Conservation (phyloP, 805 yeast species). For the Saturnispora saitoi region DNA sequence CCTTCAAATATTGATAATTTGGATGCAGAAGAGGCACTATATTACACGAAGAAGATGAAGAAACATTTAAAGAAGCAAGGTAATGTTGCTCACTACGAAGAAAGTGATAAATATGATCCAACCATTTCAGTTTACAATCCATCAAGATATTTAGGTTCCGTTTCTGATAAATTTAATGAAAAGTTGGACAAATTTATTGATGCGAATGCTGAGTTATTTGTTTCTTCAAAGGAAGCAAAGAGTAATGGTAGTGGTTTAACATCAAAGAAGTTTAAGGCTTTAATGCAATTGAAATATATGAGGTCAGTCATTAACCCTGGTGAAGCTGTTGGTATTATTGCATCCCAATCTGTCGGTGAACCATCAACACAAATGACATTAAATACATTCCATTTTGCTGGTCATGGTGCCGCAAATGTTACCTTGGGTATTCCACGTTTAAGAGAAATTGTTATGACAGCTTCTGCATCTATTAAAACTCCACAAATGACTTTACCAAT, state of each 20-base stretch:
- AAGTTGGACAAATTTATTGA: conserved; percentile 66
- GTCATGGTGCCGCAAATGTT: conserved; percentile 99
- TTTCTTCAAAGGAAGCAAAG: conserved; percentile 41
- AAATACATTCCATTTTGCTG: conserved; percentile 97
- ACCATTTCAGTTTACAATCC: conserved; percentile 81
- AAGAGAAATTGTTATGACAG: conserved; percentile 99
- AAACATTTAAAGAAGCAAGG: conserved; percentile 62
- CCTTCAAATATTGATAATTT: conserved; percentile 71
- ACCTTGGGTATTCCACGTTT: conserved; percentile 99
- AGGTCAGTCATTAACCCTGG: conserved; percentile 92
- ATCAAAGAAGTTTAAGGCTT: conserved; percentile 81
- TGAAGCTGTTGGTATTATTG: conserved; percentile 97
- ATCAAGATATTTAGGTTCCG: conserved; percentile 83
- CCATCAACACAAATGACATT: conserved; percentile 99
- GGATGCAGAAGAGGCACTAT: conserved; percentile 75
- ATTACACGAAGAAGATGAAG: conserved; percentile 73
- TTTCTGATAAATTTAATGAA: conserved; percentile 80
- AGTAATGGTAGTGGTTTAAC: conserved; percentile 40
- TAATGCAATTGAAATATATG: conserved; percentile 98
- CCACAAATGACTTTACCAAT: conserved; percentile 97
- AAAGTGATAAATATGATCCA: conserved; percentile 70
- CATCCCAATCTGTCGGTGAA: conserved; percentile 97
- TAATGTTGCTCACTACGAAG: conserved; percentile 54
- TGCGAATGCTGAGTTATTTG: conserved; percentile 46
- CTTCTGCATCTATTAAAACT: conserved; percentile 90